Conservation (phyloP, 805 yeast species). For the Candida pini region DNA sequence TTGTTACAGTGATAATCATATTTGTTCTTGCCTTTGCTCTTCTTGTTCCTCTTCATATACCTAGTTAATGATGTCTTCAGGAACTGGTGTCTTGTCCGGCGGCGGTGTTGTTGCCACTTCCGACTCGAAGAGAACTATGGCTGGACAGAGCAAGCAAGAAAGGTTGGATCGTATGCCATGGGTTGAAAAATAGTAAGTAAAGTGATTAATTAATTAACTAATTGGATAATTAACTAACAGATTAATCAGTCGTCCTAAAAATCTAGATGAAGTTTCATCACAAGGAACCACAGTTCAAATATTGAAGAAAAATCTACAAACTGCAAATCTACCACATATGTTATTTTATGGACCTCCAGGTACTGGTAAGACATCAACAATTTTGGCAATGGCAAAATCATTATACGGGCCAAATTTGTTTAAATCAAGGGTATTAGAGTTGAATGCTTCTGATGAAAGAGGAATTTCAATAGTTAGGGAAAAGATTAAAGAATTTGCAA, state of each 20-base stretch:
- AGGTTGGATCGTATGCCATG: conserved; percentile 63
- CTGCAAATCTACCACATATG: conserved; percentile 89
- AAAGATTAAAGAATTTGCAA: conserved; percentile 80
- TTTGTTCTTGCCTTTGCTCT: too few relatives aligned
- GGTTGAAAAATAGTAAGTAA: conserved; percentile 76
- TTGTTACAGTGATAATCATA: too few relatives aligned
- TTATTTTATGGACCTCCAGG: conserved; percentile 93
- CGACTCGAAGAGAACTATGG: too few relatives aligned
- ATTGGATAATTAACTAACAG: neutral
- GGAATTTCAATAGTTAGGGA: conserved; percentile 86
- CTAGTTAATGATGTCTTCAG: too few relatives aligned
- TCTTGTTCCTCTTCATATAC: too few relatives aligned
- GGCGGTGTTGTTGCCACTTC: too few relatives aligned
- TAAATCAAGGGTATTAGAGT: conserved; percentile 68
- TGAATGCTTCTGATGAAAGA: conserved; percentile 88
- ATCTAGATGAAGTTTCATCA: conserved; percentile 80
- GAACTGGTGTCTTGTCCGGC: too few relatives aligned
- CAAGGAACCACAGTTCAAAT: conserved; percentile 88
- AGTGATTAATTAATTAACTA: neutral
- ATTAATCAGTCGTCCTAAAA: conserved; percentile 64
- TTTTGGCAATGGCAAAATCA: conserved; percentile 75
- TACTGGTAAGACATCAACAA: conserved; percentile 87
- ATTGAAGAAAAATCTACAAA: conserved; percentile 66
- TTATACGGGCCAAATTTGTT: conserved; percentile 68
- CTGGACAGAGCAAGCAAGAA: conserved; percentile 26